Conservation (phyloP, 805 yeast genomes). For the Blastobotrys peoriensis region DNA sequence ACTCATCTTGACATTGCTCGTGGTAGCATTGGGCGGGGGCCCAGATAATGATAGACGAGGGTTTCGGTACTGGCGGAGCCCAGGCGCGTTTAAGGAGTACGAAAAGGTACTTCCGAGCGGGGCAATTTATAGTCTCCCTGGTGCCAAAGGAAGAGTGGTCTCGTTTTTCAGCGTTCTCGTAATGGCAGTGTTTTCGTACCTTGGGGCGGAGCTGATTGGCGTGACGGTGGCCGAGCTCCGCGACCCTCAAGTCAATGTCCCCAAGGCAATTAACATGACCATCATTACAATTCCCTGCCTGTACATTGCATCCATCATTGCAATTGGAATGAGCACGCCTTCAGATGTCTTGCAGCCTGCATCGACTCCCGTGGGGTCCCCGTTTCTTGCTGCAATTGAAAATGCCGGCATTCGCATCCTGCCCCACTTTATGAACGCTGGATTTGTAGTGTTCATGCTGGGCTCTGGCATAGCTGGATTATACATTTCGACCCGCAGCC, state of each 20-base stretch:
- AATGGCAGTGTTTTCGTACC: slow-evolving; percentile 71
- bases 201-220: slow-evolving; percentile 81
- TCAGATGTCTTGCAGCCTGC: slow-evolving; percentile 35
- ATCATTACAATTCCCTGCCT: slow-evolving; percentile 60
- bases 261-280: slow-evolving; percentile 73
- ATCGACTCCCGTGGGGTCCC: slow-evolving; percentile 47
- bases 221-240: slow-evolving; percentile 80
- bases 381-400: slow-evolving; percentile 77
- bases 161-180: slow-evolving; percentile 66
- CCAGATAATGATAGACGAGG: slow-evolving; percentile 62
- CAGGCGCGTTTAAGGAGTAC: slow-evolving; percentile 54
- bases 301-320: slow-evolving; percentile 66
- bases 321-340: slow-evolving; percentile 72
- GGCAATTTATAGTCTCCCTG: slow-evolving; percentile 30
- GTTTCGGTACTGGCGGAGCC: slow-evolving; percentile 49
- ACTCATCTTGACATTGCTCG: slow-evolving; percentile 62
- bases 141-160: slow-evolving; percentile 57
- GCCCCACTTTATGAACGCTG: slow-evolving; percentile 74
- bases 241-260: slow-evolving; percentile 64
- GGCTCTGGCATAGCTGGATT: slow-evolving; percentile 63
- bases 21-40: slow-evolving; percentile 78
- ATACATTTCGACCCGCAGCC: slow-evolving; percentile 52
- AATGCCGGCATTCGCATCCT: slow-evolving; percentile 53
- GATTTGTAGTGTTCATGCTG: slow-evolving; percentile 76
- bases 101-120: slow-evolving; percentile 25